These are phyloP conservation scores for Podosphaera xanthii DNA, from an alignment of 2,329 filamentous ascomycete genomes.

Conservation along the genomic window DNA sequence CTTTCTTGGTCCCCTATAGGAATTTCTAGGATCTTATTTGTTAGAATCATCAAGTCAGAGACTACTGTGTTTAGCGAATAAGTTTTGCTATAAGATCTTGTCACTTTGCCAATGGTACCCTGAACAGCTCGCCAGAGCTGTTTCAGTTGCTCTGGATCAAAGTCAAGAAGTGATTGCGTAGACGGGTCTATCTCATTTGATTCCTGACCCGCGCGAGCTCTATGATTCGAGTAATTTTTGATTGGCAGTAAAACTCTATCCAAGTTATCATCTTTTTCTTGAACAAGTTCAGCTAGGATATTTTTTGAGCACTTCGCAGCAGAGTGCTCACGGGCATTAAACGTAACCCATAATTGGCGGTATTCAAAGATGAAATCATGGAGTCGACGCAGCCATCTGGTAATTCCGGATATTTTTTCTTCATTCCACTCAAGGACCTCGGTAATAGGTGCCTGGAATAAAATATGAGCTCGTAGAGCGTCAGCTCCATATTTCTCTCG, in stretches of 20 bases:
- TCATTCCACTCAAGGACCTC: conserved; percentile 81
- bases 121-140: conserved; percentile 43
- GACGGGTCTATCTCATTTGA: background rate
- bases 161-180: background rate
- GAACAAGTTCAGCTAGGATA: background rate
- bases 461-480: conserved; percentile 62
- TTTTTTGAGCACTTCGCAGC: background rate
- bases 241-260: too few species aligned
- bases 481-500: conserved; percentile 62
- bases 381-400: conserved; percentile 56
- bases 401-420: conserved; percentile 56
- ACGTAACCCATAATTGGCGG: background rate
- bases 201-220: background rate
- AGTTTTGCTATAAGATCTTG: conserved; percentile 42
- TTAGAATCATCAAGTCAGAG: conserved; percentile 62
- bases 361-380: conserved; percentile 6
- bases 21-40: conserved; percentile 39
- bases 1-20: background rate
- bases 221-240: background rate
- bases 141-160: conserved; percentile 1
- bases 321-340: background rate
- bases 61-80: conserved; percentile 66
- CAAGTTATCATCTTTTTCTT: background rate
- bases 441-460: conserved; percentile 68
- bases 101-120: conserved; percentile 41